These are phyloP conservation scores for Chrysoporthe puriensis DNA, from an alignment of 2,329 filamentous ascomycete genomes.

Conservation along the genomic window DNA sequence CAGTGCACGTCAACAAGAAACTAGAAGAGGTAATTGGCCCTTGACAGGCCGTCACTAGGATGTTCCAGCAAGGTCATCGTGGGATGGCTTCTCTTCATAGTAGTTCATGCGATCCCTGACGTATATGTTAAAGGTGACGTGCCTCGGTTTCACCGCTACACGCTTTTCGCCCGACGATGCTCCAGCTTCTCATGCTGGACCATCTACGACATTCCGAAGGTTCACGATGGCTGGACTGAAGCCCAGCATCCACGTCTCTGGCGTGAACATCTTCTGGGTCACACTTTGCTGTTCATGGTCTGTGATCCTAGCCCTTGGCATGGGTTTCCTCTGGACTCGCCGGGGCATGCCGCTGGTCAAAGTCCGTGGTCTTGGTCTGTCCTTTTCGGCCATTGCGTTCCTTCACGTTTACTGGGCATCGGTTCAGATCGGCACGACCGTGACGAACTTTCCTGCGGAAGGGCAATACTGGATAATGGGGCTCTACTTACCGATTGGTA, in stretches of 20 bases:
- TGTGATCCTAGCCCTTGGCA: constrained; percentile 31
- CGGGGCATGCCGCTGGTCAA: constrained; percentile 38
- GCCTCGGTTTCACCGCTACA: neutral
- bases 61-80: constrained; percentile 2
- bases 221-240: constrained; percentile 10
- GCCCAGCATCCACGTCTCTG: constrained; percentile 16
- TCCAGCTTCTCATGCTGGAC: neutral
- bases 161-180: neutral
- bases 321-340: constrained; percentile 33
- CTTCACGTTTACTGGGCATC: constrained; percentile 33
- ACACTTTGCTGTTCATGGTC: constrained; percentile 29
- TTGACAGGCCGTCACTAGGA: neutral
- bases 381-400: constrained; percentile 34
- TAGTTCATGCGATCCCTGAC: neutral
- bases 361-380: constrained; percentile 36
- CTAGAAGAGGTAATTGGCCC: neutral
- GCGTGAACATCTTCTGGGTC: constrained; percentile 19
- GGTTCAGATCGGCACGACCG: constrained; percentile 39
- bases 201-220: neutral
- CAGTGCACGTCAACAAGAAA: neutral
- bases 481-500: constrained; percentile 65
- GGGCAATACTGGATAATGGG: constrained; percentile 71
- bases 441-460: constrained; percentile 49
- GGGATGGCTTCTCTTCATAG: neutral
- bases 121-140: neutral